phyloP scores from a whole-genome alignment of 768 basidiomycete species.

The Calocera cornea region DNA sequence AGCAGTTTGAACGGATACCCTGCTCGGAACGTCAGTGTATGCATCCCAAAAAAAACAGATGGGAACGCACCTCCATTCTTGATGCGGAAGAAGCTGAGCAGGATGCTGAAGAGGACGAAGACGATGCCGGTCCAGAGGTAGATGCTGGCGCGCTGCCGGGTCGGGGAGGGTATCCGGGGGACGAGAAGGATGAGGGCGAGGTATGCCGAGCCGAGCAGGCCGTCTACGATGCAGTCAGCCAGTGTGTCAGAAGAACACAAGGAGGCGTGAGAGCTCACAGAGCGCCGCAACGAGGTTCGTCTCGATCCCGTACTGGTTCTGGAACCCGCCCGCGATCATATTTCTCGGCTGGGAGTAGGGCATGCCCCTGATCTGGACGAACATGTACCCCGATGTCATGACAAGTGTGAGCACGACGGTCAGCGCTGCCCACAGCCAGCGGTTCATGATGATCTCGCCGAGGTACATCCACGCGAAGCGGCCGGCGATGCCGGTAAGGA shows the following conservation, averaged over 20 bases:
- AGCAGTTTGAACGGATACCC: slow-evolving; percentile 24
- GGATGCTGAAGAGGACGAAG: slow-evolving; percentile 71
- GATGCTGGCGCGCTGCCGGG: slow-evolving; percentile 68
- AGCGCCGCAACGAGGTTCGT: slow-evolving; percentile 72
- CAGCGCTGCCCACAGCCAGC: slow-evolving; percentile 66
- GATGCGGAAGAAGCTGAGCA: slow-evolving; percentile 74
- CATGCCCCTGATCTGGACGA: slow-evolving; percentile 72
- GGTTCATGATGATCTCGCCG: slow-evolving; percentile 48
- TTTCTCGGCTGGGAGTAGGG: slow-evolving; percentile 46
- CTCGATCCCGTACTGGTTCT: slow-evolving; percentile 86
- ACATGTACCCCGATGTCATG: slow-evolving; percentile 95
- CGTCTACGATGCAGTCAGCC: slow-evolving; percentile 43
- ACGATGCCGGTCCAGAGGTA: slow-evolving; percentile 80
- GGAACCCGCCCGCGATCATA: slow-evolving; percentile 82
- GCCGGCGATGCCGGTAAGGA: slow-evolving; percentile 38
- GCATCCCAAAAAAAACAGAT: background rate
- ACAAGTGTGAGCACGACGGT: slow-evolving; percentile 51
- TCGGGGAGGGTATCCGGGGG: slow-evolving; percentile 58
- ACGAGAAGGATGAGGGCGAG: slow-evolving; percentile 54
- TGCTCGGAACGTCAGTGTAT: slow-evolving; percentile 6
- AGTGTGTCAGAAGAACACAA: background rate
- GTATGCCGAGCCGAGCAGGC: slow-evolving; percentile 64
- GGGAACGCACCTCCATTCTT: slow-evolving; percentile 66
- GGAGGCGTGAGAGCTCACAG: slow-evolving; percentile 42
- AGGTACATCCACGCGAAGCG: slow-evolving; percentile 35